Evolutionary conservation across 441 rosid genomes (phyloP), one percentile per base, ranked within the genome.

Genomic region (Cnidoscolus chayamansa): DNA sequence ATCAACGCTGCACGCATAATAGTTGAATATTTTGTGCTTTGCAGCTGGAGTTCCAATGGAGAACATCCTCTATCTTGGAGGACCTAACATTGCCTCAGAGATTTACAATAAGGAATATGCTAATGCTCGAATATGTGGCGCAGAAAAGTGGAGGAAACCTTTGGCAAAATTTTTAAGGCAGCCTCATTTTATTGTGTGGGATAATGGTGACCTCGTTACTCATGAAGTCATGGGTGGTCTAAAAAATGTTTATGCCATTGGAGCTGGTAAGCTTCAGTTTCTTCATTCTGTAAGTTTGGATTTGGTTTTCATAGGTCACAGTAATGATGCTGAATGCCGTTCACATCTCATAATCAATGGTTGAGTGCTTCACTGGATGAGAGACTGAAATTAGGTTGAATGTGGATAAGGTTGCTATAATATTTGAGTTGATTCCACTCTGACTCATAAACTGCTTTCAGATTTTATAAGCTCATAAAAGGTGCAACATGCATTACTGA

Each of bases 161-260:
- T 73, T 94, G 64, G 97, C 98, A 10, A 90, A 80, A 76, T 92
- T 94, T 78, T 72, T 92, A 73, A 87, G 98, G 83, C 99, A 92
- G 65, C 88, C 99, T 25, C 96, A 94, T 74, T 94, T 92, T 67
- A 85, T 89, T 47, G 99, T 94, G 19, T 94, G 99, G 98, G 99
- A 94, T 80, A 94, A 94, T 62, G 87, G 92, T 76, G 88, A 85
- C 68, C 86, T 85, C 17, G 79, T 83, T 54, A 85, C 88, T 63
- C 83, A 76, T 73, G 83, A 80, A 70, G 78, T 80, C 63, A 77
- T 76, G 83, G 98, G 99, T 71, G 97, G 99, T 62, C 84, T 92
- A 68, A 92, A 94, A 89, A 94, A 94, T 79, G 99, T 94, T 45
- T 94, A 92, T 66, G 99, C 99, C 80, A 94, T 94, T 80, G 99